Evolutionary conservation across 768 basidiomycete genomes (phyloP), one percentile per base, ranked within the genome.

Genomic region (Chalciporus pseudorubinellus): DNA sequence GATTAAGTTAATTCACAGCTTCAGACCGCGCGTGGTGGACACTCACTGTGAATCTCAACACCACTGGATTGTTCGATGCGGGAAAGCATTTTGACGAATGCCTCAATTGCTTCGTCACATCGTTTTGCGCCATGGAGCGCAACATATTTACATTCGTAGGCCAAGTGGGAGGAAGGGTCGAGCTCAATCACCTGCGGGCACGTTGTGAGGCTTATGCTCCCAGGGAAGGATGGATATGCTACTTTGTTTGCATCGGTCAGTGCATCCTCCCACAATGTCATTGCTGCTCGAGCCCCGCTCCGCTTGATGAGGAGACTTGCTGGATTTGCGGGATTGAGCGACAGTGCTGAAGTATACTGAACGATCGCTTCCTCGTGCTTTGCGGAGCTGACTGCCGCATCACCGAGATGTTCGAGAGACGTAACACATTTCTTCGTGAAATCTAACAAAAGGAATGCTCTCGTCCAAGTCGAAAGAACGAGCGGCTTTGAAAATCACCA

Each of bases 191-290:
- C 51, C 51, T 52, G 26, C 11, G 18, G 19, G 11, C 26, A 39
- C 12, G 16, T 20, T 42, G 12, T 51, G 7, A 14, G 19, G 16
- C n/a, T 7, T 9, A 28, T n/a, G 1, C 13, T 4, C 2, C 13
- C 11, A 13, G 6, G 19, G 29, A 14, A 44, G 33, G 9, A 26
- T 29, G 34, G 16, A 36, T 7, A 26, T 14, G 11, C 10, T 48
- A 52, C 54, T 36, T 55, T 26, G 18, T 55, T 46, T 10, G 50
- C 36, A n/a, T 55, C 54, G 2, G 40, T 34, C 43, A 55, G 31
- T 11, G 54, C 54, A 33, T 51, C 50, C 20, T 55, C 50, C 44
- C 50, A 50, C 20, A 31, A 20, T 44, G 28, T n/a, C 13, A 41
- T 55, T 22, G 29, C 39, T 14, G 41, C 42, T 39, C 24, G 50